phyloP scores from a whole-genome alignment of 2,329 filamentous ascomycete species.

The Exutisphaerella laricina region DNA sequence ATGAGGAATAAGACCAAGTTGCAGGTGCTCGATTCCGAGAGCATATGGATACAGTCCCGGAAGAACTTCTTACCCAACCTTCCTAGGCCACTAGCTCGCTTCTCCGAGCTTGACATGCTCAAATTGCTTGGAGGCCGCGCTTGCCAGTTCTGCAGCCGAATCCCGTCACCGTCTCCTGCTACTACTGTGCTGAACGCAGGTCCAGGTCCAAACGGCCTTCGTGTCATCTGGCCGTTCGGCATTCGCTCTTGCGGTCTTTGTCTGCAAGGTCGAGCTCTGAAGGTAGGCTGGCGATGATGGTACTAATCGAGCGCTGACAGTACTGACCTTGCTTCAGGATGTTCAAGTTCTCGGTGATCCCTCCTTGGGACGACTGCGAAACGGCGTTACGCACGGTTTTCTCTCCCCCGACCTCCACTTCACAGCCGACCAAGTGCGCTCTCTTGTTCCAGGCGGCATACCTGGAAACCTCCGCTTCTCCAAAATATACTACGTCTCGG shows the following conservation, averaged over 20 bases:
- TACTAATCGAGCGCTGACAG: neutral
- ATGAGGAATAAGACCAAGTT: constrained; percentile 14
- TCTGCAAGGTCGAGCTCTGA: constrained; percentile 55
- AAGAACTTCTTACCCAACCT: constrained; percentile 60
- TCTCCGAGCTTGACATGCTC: constrained; percentile 72
- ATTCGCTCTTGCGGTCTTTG: constrained; percentile 63
- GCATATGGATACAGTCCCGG: constrained; percentile 66
- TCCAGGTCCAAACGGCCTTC: constrained; percentile 56
- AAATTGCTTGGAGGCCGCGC: constrained; percentile 55
- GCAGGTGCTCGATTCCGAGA: constrained; percentile 50
- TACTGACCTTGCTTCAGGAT: constrained; percentile 50
- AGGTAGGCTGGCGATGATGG: constrained; percentile 49
- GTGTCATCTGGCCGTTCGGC: constrained; percentile 66
- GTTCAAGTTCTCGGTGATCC: constrained; percentile 60
- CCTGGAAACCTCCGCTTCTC: constrained; percentile 49
- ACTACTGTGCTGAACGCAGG: constrained; percentile 52
- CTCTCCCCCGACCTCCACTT: constrained; percentile 55
- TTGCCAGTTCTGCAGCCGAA: constrained; percentile 64
- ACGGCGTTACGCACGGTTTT: constrained; percentile 65
- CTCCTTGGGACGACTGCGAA: constrained; percentile 55
- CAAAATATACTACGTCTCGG: constrained; percentile 60
- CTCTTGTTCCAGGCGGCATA: constrained; percentile 42
- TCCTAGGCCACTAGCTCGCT: constrained; percentile 60
- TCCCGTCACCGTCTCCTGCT: constrained; percentile 25
- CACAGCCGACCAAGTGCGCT: constrained; percentile 52